Percentiles rank a stretch among this genome's conserved stretches.
Evolutionary conservation across 192 early-diverging fungal species (phyloP).

Genomic region (Backusella circina): DNA sequence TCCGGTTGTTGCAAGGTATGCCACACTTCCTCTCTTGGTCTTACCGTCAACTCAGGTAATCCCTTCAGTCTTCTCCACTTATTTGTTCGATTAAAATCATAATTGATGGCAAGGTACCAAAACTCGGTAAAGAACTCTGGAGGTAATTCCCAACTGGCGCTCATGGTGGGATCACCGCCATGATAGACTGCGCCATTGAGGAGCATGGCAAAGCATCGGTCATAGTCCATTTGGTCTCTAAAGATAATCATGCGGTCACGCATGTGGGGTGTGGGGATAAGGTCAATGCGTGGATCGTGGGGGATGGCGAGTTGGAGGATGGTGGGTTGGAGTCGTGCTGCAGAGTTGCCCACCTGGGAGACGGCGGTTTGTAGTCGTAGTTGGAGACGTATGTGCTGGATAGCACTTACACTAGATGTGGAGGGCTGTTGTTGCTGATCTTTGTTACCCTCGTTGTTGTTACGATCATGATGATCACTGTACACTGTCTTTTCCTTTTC

Average conservation of each 20-base stretch:
- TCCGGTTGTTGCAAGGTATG: not conserved
- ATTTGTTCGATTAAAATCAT: slow-evolving; percentile 28
- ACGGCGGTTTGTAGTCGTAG: slow-evolving; percentile 22
- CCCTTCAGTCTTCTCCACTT: slow-evolving; percentile 27
- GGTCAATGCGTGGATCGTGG: slow-evolving; percentile 34
- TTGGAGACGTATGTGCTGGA: slow-evolving; percentile 30
- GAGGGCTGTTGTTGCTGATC: not conserved
- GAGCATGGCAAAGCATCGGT: slow-evolving; percentile 28
- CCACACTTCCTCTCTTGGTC: not conserved
- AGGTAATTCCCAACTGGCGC: slow-evolving; percentile 28
- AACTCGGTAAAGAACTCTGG: slow-evolving; percentile 25
- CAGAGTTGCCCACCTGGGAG: slow-evolving; percentile 7
- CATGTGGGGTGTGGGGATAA: slow-evolving; percentile 32
- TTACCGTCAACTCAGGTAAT: slow-evolving; percentile 11
- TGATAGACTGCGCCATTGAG: slow-evolving; percentile 25
- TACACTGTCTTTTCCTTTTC: not conserved
- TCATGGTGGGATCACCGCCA: slow-evolving; percentile 34
- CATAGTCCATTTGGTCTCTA: slow-evolving; percentile 28
- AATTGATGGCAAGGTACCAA: slow-evolving; percentile 24
- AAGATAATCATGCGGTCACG: slow-evolving; percentile 40
- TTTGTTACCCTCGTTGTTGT: not conserved
- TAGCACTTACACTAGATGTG: slow-evolving; percentile 6
- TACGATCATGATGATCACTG: not conserved
- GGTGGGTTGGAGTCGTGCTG: slow-evolving; percentile 21
- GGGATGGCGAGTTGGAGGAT: slow-evolving; percentile 32